Base-by-base conservation (phyloP, 352 stramenopile species). In the Phytophthora cryptogea region DNA sequence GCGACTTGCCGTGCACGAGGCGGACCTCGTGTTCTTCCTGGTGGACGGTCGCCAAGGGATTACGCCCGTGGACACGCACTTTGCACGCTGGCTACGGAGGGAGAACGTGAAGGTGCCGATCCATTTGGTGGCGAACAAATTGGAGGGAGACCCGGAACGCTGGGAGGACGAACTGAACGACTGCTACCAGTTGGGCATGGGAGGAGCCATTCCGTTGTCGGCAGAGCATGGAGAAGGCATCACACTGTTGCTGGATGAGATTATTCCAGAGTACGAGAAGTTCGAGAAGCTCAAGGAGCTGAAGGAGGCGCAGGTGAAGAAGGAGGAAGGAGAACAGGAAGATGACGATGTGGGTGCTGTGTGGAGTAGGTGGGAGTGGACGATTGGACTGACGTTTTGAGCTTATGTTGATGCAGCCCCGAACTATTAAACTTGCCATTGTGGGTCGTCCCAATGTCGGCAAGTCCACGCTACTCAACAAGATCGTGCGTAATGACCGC, bases 381-480 rank as follows among this genome's bases (percentile, higher is more conserved):
- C 30, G 54, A 13, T 5, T 11, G 2, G 31, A 27, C 53, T 58
- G 40, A 61, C 33, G 14, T 5, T 62, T 33, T 51, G 51, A 13
- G 56, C 66, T 61, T 41, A 27, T 14, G 56, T 2, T 6, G 35
- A 6, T 42, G 31, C 57, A 91, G 81, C 66, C 68, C 9, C 81
- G 79, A 14, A 70, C 72, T 9, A 88, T 93, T 58, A 90, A 90
- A 35, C 68, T 93, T 16, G 84, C 84, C 26, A 93, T 93, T 47
- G 84, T 93, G 0, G 84, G 84, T 1, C 80, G 84, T 8, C 84
- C 84, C 0, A 93, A 93, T 42, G 84, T 93, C 10, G 84, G 84
- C 70, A 91, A 89, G 68, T 92, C 82, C 0, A 94, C 84, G 35
- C 59, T 94, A 32, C 75, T 94, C 23, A 94, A 94, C 78, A 76